phyloP scores from a whole-genome alignment of 805 yeast genomes.

The Kluyveromyces starmeri region DNA sequence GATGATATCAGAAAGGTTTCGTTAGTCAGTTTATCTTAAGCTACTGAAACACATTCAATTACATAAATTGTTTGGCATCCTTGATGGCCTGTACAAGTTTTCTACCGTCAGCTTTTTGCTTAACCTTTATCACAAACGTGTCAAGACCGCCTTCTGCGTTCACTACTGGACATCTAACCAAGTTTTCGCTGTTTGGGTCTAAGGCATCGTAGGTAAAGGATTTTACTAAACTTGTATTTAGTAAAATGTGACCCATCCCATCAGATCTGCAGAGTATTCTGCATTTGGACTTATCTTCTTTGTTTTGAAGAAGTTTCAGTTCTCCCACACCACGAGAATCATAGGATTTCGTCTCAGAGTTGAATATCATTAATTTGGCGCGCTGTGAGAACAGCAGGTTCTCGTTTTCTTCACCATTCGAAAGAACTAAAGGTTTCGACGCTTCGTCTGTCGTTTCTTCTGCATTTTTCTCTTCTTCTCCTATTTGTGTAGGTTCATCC shows the following conservation, averaged over 20 bases:
- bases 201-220: slow-evolving; percentile 51
- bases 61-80: slow-evolving; percentile 27
- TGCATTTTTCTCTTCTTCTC: slow-evolving; percentile 32
- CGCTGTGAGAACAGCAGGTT: slow-evolving; percentile 51
- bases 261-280: slow-evolving; percentile 81
- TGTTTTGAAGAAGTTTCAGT: slow-evolving; percentile 58
- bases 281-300: slow-evolving; percentile 44
- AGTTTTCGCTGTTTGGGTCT: slow-evolving; percentile 48
- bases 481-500: slow-evolving; percentile 17
- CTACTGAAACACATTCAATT: too few species aligned
- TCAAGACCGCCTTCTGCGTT: slow-evolving; percentile 47
- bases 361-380: slow-evolving; percentile 60
- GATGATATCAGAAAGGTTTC: too few species aligned
- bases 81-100: slow-evolving; percentile 24
- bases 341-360: slow-evolving; percentile 44
- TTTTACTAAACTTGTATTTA: slow-evolving; percentile 55
- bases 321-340: slow-evolving; percentile 73
- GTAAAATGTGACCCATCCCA: slow-evolving; percentile 70
- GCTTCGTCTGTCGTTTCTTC: slow-evolving; percentile 42
- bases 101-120: slow-evolving; percentile 35
- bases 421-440: slow-evolving; percentile 34
- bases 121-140: slow-evolving; percentile 67
- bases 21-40: not conserved
- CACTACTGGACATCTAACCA: slow-evolving; percentile 59
- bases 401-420: slow-evolving; percentile 86